Base-by-base conservation (phyloP, 2,329 filamentous ascomycete species). In the Volutella citrinella region DNA sequence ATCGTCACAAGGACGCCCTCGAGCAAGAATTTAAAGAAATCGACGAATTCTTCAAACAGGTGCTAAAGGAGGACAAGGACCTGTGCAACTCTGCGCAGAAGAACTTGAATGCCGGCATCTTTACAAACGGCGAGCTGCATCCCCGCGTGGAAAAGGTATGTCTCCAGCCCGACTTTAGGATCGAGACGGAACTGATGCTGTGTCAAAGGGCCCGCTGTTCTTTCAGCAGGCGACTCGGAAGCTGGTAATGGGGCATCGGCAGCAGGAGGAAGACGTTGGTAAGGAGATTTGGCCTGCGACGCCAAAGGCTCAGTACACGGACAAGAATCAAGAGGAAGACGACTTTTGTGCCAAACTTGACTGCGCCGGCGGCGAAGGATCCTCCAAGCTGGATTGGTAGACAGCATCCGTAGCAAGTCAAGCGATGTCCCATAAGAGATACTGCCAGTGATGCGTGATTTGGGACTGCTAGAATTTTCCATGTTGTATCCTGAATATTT, bases 31-130 rank as follows among this genome's bases (percentile, higher is more conserved):
- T 81, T 52, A 55, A 67, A 11, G 55, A 63, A 21, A 74, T 80
- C 54, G 69, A 67, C 56, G 57, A 72, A 17, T 72, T 80, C 46
- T 81, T 80, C 63, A 75, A 75, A 54, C 72, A 73, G 21, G 70
- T 82, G 51, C 74, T 81, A 69, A 63, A 65, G 6, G 78, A 82
- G 53, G 78, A 82, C 62, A 81, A 81, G 48, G 65, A 70, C 4
- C 69, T 82, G 11, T 82, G 78, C 60, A 64, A 69, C 41, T 66
- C 66, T 10, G 71, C 74, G 2, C 78, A 82, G 49, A 66, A 64
- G 52, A 82, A 82, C 54, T 65, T 82, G 43, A 73, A 77, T 51
- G 66, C 72, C 0, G 76, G 76, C 5, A 66, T 80, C 27, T 82
- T 80, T 41, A 61, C 76, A 48, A 80, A 76, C 46, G 78, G 78